Evolutionary conservation across 257 asterid genomes (phyloP), one percentile per base, ranked within the genome.

Genomic region (Ajuga chamaepitys): DNA sequence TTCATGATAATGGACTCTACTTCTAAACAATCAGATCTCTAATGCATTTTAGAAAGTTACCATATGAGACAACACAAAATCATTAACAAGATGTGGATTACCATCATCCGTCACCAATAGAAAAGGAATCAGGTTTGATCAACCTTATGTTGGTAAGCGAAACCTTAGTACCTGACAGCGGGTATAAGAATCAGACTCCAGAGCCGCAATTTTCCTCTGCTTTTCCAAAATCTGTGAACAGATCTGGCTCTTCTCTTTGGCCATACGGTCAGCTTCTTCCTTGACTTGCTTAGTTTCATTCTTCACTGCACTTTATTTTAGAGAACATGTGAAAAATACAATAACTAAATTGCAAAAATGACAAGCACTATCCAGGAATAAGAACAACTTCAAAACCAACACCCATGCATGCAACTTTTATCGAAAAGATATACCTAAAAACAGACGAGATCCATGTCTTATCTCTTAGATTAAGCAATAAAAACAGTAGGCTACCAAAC

Each of bases 211-310:
- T 77, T 83, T 88, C 71, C 75, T 82, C 79, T 80, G 91, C 37
- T 76, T 86, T 66, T 83, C 88, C 83, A 82, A 58, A 71, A 91
- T 86, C 80, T 72, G 71, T 46, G 61, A 68, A 74, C 88, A 76
- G 74, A 86, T 78, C 59, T 80, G 71, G 63, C 83, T 84, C 74
- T 80, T 88, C 17, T 74, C 75, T 70, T 82, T 80, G 73, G 78
- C 66, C 72, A 82, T 82, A 70, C 63, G 61, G 42, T 77, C 78
- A 60, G 57, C 59, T 73, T 82, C 95, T 71, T 79, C 93, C 79
- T 71, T 81, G 57, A 85, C 68, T 57, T 60, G 81, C 78, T 55
- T 73, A 14, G 71, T 78, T 70, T 83, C 88, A 67, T 71, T 75
- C 79, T 79, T 88, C 77, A 73, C 98, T 92, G 90, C 79, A 74